These are phyloP conservation scores for Iris macrosiphon DNA, from an alignment of 106 monocot species.

Conservation along the genomic window DNA sequence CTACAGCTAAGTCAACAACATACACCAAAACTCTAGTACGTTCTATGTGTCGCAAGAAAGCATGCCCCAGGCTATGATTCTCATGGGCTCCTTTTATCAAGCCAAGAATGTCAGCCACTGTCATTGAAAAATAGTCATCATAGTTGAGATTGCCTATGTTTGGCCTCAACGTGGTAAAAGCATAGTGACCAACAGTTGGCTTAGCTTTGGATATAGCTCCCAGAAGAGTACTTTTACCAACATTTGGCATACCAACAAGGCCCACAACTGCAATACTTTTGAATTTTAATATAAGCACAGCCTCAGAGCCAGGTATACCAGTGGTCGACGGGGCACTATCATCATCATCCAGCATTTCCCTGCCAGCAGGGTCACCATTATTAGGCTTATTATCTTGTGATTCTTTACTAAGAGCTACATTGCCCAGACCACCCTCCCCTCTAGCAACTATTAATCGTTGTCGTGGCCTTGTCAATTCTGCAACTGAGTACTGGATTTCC, in stretches of 20 bases:
- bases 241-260: constrained; percentile 92
- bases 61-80: constrained; percentile 88
- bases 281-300: constrained; percentile 73
- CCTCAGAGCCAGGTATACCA: constrained; percentile 64
- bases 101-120: constrained; percentile 95
- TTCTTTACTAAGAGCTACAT: constrained; percentile 20
- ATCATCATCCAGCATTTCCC: constrained; percentile 20
- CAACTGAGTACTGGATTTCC: constrained; percentile 43
- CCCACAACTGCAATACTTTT: constrained; percentile 96
- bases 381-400: constrained; percentile 10
- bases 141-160: constrained; percentile 87
- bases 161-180: constrained; percentile 84
- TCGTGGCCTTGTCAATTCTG: constrained; percentile 69
- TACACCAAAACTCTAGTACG: constrained; percentile 76
- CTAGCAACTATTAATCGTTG: constrained; percentile 61
- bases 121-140: constrained; percentile 70
- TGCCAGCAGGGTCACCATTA: not conserved
- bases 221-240: constrained; percentile 92
- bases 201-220: constrained; percentile 76
- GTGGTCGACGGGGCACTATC: constrained; percentile 13
- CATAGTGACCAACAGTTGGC: constrained; percentile 83
- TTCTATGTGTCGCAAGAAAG: constrained; percentile 88
- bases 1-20: constrained; percentile 78
- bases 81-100: constrained; percentile 86
- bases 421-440: constrained; percentile 88